Conservation (phyloP, 257 asterid genomes). For the Schizonepeta tenuifolia region DNA sequence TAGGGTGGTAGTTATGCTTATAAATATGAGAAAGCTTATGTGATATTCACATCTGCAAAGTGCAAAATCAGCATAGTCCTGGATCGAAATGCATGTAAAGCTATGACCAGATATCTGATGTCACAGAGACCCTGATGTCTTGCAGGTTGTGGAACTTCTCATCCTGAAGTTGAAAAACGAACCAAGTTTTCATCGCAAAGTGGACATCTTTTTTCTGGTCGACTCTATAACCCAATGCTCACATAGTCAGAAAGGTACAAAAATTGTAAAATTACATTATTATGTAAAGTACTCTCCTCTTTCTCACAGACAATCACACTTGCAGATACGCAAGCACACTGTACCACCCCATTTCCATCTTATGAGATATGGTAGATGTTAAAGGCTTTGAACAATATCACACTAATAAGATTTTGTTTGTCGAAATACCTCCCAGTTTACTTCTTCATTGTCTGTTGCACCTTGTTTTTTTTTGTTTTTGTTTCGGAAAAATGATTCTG, state of each 20-base stretch:
- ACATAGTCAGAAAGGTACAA: constrained; percentile 87
- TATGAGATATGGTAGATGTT: background rate
- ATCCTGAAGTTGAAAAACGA: constrained; percentile 81
- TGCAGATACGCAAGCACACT: background rate
- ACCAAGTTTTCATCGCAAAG: constrained; percentile 75
- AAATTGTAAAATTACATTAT: background rate
- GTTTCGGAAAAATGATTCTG: constrained; percentile 5
- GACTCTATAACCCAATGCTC: constrained; percentile 98
- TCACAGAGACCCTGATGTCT: constrained; percentile 21
- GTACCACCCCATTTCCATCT: background rate
- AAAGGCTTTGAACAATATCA: constrained; percentile 11
- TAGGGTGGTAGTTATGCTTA: constrained; percentile 10
- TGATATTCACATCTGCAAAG: constrained; percentile 9
- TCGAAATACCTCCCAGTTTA: background rate
- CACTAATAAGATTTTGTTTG: constrained; percentile 4
- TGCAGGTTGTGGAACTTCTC: constrained; percentile 94
- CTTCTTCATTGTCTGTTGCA: constrained; percentile 16
- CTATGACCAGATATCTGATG: constrained; percentile 29
- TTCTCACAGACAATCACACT: background rate
- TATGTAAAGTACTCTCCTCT: background rate
- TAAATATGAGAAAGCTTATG: background rate
- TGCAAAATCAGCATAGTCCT: constrained; percentile 8
- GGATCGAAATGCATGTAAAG: constrained; percentile 6
- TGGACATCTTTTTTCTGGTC: constrained; percentile 89
- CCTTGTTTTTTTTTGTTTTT: background rate